Conservation (phyloP, 2,329 filamentous ascomycete genomes). For the Verruconis gallopava region DNA sequence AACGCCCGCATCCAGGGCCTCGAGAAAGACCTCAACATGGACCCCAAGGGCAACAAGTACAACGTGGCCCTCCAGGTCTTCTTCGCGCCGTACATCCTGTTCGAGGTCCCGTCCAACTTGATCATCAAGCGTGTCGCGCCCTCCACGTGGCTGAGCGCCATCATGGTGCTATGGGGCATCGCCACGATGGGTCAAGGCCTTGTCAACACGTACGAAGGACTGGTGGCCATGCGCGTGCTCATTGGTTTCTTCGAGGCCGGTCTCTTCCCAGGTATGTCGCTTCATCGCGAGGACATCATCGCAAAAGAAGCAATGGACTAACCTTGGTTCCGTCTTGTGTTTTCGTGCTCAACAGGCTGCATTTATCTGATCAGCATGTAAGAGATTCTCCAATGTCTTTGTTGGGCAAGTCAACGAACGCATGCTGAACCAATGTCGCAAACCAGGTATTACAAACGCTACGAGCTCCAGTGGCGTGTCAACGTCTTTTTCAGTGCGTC, state of each 20-base stretch:
- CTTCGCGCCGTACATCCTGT: slow-evolving; percentile 19
- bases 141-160: slow-evolving; percentile 25
- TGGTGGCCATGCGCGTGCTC: slow-evolving; percentile 23
- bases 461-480: slow-evolving; percentile 29
- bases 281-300: slow-evolving; percentile 24
- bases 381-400: slow-evolving; percentile 26
- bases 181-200: slow-evolving; percentile 26
- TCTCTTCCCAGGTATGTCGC: slow-evolving; percentile 22
- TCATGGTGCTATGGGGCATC: slow-evolving; percentile 28
- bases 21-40: slow-evolving; percentile 25
- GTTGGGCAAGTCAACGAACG: slow-evolving; percentile 27
- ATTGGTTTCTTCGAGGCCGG: slow-evolving; percentile 29
- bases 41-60: slow-evolving; percentile 19
- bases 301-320: slow-evolving; percentile 25
- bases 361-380: slow-evolving; percentile 25
- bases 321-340: neutral
- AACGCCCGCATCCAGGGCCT: slow-evolving; percentile 30
- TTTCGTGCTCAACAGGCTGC: slow-evolving; percentile 14
- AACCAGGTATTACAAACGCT: slow-evolving; percentile 27
- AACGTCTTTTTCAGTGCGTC: slow-evolving; percentile 29
- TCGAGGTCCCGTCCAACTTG: slow-evolving; percentile 23
- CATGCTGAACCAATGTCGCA: slow-evolving; percentile 1
- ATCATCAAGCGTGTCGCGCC: slow-evolving; percentile 28
- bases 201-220: slow-evolving; percentile 22
- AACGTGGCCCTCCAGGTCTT: slow-evolving; percentile 27